Base-by-base conservation (phyloP, 2,329 filamentous ascomycete genomes). In the Phyllosticta citrichinensis region DNA sequence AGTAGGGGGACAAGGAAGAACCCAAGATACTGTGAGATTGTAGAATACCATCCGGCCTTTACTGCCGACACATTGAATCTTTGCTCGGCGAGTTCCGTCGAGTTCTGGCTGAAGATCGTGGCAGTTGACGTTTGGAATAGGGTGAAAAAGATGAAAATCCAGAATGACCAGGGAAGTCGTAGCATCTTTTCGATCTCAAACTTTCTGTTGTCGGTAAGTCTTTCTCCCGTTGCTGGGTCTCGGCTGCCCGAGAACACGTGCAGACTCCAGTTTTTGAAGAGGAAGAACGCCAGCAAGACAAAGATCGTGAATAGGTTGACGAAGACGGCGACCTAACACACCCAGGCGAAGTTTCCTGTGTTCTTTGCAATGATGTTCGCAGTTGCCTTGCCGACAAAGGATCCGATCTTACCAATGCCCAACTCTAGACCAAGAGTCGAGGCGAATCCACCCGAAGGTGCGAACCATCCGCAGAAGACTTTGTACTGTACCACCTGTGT, bases 391-490 rank as follows among this genome's bases (percentile, higher is more conserved):
- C 84, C 83, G 1, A 83, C 80, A 60, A 86, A 85, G 0, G 77
- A 78, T 1, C 83, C 83, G 8, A 86, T 80, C 68, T 85, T 86
- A n/a, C 81, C 82, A 57, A 86, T 78, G 0, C 78, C 82, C 0
- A 86, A 74, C 67, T 86, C 83, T 3, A 86, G 80, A 0, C 78
- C 83, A 0, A 86, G 74, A 0, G 83, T 86, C 0, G 82, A 83
- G 0, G 83, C 83, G 66, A 86, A 86, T 1, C 83, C 83, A 27
- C 33, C 19, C 5, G 11, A 27, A 5, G 77, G 82, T 0, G 83
- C 83, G 63, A 86, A 86, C 83, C 83, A 86, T 0, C 81, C 83
- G 0, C 81, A 84, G 65, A 86, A 86, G 63, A 86, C 79, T 63
- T 85, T 84, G 68, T 85, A 86, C 67, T 85, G 83, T 0, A 83